Conservation (phyloP, 2,329 filamentous ascomycete genomes). For the Furcasterigmium furcatum region DNA sequence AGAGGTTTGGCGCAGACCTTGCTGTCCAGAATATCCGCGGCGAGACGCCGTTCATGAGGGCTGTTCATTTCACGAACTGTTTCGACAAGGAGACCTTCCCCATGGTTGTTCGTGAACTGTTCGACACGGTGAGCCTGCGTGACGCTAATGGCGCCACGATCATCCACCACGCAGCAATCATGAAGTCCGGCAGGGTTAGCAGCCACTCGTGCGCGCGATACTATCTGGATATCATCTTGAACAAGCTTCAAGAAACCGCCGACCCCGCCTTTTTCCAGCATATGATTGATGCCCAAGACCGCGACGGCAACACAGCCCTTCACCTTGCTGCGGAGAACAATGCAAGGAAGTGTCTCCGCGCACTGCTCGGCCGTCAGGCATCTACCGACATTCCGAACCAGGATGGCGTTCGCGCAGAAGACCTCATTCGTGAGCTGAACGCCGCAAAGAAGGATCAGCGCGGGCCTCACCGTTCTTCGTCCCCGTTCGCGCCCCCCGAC, state of each 20-base stretch:
- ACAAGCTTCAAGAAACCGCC: constrained; percentile 77
- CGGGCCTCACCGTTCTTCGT: constrained; percentile 73
- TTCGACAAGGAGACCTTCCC: constrained; percentile 92
- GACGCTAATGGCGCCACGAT: constrained; percentile 84
- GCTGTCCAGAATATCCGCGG: constrained; percentile 67
- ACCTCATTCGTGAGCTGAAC: constrained; percentile 76
- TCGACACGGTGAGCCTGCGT: constrained; percentile 74
- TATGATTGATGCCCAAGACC: constrained; percentile 78
- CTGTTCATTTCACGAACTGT: constrained; percentile 95
- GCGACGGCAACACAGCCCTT: constrained; percentile 83
- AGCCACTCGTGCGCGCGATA: constrained; percentile 89
- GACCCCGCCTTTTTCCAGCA: constrained; percentile 73
- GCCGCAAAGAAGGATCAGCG: constrained; percentile 63
- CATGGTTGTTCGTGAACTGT: constrained; percentile 76
- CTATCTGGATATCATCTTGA: constrained; percentile 88
- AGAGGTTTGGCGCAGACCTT: constrained; percentile 74
- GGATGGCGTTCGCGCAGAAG: constrained; percentile 78
- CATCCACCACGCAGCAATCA: constrained; percentile 90
- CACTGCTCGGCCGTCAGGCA: constrained; percentile 75
- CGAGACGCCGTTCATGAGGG: constrained; percentile 92
- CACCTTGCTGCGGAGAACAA: constrained; percentile 75
- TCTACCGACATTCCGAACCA: constrained; percentile 79
- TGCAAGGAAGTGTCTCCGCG: constrained; percentile 84
- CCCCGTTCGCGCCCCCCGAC: constrained; percentile 57
- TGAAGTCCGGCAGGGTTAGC: constrained; percentile 74